Base-by-base conservation (phyloP, 345 rosid species). In the Heritiera littoralis region DNA sequence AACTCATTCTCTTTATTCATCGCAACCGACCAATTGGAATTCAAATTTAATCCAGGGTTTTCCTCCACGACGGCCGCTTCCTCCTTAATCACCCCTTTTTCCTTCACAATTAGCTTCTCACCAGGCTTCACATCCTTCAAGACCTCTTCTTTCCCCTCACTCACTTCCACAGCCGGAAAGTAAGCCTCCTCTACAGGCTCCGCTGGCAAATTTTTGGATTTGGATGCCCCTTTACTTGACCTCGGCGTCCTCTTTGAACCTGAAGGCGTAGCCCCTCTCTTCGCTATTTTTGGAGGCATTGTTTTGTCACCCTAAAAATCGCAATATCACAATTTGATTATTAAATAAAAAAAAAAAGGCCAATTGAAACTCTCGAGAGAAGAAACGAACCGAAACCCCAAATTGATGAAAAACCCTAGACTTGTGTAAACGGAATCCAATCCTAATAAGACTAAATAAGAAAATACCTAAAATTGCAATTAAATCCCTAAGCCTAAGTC, bases 1-100 rank as follows among this genome's bases (percentile, higher is more conserved):
- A 76, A 72, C 54, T 84, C 96, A 66, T 85, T 87, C 79, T 89
- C 98, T 84, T 90, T 90, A 74, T 77, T 85, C 72, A 72, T 79
- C 1, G 68, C 61, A 61, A 51, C 73, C 61, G 76, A 79, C 43
- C 55, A 68, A 28, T 84, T 75, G 30, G 66, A 69, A 61, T 85
- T 88, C 63, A 76, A 80, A 66, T 86, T 61, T 30, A 58, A 77
- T 38, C 73, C 85, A 23, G 73, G 15, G 76, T 75, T 51, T 74
- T 65, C 79, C 30, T 46, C 66, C 65, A 8, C 77, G 54, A 66
- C 77, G 30, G 78, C 77, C 38, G 38, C 38, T 35, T 35, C 38
- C 38, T 35, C 38, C 38, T 35, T 35, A 35, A 35, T 35, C 38
- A 35, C 38, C 38, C 2, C 38, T 35, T 35, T 3, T 35, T 35